Conservation (phyloP, 2,329 filamentous ascomycete genomes). For the Diplodia intermedia region DNA sequence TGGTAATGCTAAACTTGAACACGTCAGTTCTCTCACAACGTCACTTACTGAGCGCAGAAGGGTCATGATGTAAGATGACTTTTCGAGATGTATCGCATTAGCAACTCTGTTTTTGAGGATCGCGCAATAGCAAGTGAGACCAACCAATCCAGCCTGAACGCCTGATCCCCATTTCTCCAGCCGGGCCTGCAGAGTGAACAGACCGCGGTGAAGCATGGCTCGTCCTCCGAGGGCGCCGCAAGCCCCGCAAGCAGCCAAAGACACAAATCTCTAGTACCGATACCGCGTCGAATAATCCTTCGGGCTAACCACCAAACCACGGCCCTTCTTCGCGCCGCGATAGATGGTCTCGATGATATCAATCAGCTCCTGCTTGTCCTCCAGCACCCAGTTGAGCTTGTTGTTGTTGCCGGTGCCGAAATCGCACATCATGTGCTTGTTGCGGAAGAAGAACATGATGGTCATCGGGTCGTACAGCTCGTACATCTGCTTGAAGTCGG, state of each 20-base stretch:
- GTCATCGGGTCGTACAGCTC: constrained; percentile 88
- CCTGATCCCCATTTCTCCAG: background rate
- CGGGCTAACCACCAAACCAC: constrained; percentile 93
- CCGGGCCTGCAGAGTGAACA: background rate
- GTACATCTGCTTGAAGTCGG: constrained; percentile 39
- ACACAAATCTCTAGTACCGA: constrained; percentile 59
- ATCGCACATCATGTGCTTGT: constrained; percentile 99
- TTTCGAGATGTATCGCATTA: constrained; percentile 24
- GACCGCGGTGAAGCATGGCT: background rate
- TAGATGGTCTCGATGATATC: constrained; percentile 99
- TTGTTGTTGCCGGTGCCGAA: constrained; percentile 98
- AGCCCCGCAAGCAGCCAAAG: too few species aligned
- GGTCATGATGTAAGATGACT: background rate
- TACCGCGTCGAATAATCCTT: constrained; percentile 77
- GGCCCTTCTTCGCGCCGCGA: constrained; percentile 95
- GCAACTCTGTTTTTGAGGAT: constrained; percentile 17
- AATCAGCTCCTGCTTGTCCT: constrained; percentile 98
- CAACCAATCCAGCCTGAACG: constrained; percentile 28
- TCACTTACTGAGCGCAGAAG: constrained; percentile 5
- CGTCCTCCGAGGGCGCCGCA: background rate
- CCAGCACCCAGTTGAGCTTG: constrained; percentile 93
- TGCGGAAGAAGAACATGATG: constrained; percentile 97
- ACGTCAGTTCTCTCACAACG: background rate
- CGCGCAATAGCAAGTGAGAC: constrained; percentile 21
- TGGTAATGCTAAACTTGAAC: background rate